Evolutionary conservation across 1,284 basidiomycete species (phyloP).

Genomic region (Boletellus deceptivus): DNA sequence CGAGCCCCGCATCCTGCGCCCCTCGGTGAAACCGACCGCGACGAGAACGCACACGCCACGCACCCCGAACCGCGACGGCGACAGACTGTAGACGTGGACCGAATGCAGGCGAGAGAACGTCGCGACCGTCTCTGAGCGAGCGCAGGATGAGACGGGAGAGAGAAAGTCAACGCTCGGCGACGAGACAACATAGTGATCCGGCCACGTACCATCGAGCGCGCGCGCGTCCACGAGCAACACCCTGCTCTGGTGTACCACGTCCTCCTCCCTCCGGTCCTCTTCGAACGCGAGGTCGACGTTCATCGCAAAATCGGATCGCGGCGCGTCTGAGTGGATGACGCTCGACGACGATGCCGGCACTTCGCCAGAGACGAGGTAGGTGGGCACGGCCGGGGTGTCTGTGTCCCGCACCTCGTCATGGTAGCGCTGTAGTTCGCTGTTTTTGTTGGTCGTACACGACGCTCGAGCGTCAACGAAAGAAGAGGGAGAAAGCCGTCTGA

Average conservation of each 20-base stretch:
- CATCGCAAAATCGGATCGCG: slow-evolving; percentile 40
- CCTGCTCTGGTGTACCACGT: slow-evolving; percentile 43
- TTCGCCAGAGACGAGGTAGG: slow-evolving; percentile 64
- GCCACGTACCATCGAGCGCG: slow-evolving; percentile 55
- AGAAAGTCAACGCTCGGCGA: no score
- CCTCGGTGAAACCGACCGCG: not conserved
- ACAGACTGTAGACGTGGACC: slow-evolving; percentile 64
- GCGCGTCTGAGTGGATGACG: slow-evolving; percentile 8
- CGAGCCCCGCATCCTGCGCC: slow-evolving; percentile 56
- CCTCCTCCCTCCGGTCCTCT: slow-evolving; percentile 25
- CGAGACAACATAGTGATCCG: no score
- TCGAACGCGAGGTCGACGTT: slow-evolving; percentile 44
- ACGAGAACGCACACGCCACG: slow-evolving; percentile 21
- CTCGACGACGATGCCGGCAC: slow-evolving; percentile 18
- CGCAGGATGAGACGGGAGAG: no score
- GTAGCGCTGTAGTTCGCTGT: slow-evolving; percentile 62
- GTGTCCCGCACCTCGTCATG: slow-evolving; percentile 42
- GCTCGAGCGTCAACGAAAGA: not conserved
- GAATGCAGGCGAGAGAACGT: slow-evolving; percentile 50
- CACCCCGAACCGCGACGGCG: slow-evolving; percentile 58
- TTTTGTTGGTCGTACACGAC: not conserved
- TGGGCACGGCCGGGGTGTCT: slow-evolving; percentile 52
- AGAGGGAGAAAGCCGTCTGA: not conserved
- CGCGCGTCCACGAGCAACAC: slow-evolving; percentile 56
- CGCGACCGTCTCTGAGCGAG: slow-evolving; percentile 43